phyloP scores from a whole-genome alignment of 2,329 filamentous ascomycete genomes.

The Emergomyces africanus region DNA sequence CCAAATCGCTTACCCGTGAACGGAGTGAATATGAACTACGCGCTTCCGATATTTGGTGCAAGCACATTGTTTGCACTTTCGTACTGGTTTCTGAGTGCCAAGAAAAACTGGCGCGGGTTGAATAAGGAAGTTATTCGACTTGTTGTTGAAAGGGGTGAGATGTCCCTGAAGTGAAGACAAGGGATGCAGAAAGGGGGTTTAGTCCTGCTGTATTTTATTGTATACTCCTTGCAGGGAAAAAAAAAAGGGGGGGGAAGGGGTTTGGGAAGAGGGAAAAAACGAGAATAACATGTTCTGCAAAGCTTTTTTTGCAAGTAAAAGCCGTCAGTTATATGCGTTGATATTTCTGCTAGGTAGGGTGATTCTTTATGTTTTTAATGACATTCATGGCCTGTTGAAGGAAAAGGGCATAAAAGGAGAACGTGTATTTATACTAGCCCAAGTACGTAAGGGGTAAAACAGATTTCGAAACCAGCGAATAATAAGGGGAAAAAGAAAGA shows the following conservation, averaged over 20 bases:
- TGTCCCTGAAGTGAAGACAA: slow-evolving; percentile 8
- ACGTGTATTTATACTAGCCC: too few species aligned
- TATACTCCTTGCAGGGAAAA: not conserved
- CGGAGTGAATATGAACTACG: slow-evolving; percentile 28
- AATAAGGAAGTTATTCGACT: slow-evolving; percentile 12
- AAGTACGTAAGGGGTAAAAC: too few species aligned
- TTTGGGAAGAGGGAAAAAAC: too few species aligned
- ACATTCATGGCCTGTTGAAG: not conserved
- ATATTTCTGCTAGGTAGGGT: not conserved
- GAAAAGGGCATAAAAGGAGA: too few species aligned
- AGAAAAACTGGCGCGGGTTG: slow-evolving; percentile 9
- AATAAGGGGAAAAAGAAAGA: too few species aligned
- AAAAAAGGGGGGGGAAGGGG: not conserved
- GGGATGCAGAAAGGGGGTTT: not conserved
- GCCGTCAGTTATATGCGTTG: not conserved
- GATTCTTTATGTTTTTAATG: not conserved
- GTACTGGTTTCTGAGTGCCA: slow-evolving; percentile 10
- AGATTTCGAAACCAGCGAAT: too few species aligned
- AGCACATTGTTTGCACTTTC: slow-evolving; percentile 9
- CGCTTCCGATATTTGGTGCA: slow-evolving; percentile 21
- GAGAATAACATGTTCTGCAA: not conserved
- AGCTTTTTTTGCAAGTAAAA: not conserved
- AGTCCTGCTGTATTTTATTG: not conserved
- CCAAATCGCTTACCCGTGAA: slow-evolving; percentile 23
- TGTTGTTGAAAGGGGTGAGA: slow-evolving; percentile 9